phyloP scores from a whole-genome alignment of 169 alveolate species.

The Eimeria zaria region DNA sequence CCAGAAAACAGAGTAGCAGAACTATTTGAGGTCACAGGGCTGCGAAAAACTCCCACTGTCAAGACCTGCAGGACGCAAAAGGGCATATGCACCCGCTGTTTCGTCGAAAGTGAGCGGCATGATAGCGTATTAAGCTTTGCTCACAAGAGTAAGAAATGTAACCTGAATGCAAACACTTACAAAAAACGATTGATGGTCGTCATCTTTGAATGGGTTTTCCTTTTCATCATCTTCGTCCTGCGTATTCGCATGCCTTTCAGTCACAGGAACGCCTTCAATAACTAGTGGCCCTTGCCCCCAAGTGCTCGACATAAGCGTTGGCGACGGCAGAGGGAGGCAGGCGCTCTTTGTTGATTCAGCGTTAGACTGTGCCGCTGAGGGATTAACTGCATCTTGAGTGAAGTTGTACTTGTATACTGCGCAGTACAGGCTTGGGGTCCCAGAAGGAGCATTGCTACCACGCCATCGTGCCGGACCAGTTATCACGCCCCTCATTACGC shows the following conservation, averaged over 20 bases:
- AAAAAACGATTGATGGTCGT: neutral
- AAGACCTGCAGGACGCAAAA: slow-evolving; percentile 35
- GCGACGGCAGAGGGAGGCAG: slow-evolving; percentile 32
- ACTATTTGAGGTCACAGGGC: neutral
- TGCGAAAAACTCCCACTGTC: slow-evolving; percentile 46
- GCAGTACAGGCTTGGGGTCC: slow-evolving; percentile 57
- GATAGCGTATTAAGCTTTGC: neutral
- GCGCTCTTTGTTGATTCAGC: neutral
- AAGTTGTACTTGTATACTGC: slow-evolving; percentile 57
- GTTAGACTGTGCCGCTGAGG: neutral
- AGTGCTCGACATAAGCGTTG: slow-evolving; percentile 65
- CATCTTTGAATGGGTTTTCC: neutral
- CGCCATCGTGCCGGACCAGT: slow-evolving; percentile 75
- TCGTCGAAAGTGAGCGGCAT: neutral
- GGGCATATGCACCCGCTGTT: neutral
- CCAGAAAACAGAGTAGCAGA: neutral
- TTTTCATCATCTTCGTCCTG: neutral
- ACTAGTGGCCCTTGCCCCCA: slow-evolving; percentile 78
- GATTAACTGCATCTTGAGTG: neutral
- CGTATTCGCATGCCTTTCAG: slow-evolving; percentile 6
- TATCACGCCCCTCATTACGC: slow-evolving; percentile 59
- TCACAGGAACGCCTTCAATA: slow-evolving; percentile 57
- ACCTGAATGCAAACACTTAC: slow-evolving; percentile 6
- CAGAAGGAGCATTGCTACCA: slow-evolving; percentile 17
- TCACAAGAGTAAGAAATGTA: neutral